These are phyloP conservation scores for Rutstroemia sp. DNA, from an alignment of 2,329 filamentous ascomycete species.

Conservation along the genomic window DNA sequence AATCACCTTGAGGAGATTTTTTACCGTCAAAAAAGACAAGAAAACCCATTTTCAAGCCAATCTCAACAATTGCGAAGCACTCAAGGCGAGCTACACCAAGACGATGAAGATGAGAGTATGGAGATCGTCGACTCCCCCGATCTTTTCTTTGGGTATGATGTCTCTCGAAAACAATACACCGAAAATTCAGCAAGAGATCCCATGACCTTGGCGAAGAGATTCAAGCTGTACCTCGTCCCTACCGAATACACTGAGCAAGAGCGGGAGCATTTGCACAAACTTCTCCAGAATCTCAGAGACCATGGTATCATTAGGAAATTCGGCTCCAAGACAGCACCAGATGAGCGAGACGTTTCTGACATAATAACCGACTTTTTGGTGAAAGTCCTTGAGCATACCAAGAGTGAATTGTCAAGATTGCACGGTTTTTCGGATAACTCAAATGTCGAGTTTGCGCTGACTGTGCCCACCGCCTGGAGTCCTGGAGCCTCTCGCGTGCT, in stretches of 20 bases:
- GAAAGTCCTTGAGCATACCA: neutral
- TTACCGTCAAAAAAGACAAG: neutral
- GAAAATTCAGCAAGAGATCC: neutral
- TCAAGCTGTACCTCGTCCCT: neutral
- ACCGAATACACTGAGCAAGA: neutral
- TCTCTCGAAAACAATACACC: neutral
- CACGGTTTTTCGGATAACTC: neutral
- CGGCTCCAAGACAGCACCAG: neutral
- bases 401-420: neutral
- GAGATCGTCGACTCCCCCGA: neutral
- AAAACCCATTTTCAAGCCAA: neutral
- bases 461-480: conserved; percentile 13
- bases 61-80: neutral
- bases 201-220: neutral
- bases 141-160: conserved; percentile 1
- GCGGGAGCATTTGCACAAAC: neutral
- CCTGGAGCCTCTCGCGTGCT: conserved; percentile 8
- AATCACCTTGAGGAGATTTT: neutral
- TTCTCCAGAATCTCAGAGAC: neutral
- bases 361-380: neutral
- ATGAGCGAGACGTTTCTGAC: neutral
- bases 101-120: neutral
- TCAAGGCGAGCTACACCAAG: neutral
- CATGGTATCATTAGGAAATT: neutral
- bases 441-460: conserved; percentile 11